phyloP scores from a whole-genome alignment of 2,329 filamentous ascomycete genomes.

The Clarireedia sp. region DNA sequence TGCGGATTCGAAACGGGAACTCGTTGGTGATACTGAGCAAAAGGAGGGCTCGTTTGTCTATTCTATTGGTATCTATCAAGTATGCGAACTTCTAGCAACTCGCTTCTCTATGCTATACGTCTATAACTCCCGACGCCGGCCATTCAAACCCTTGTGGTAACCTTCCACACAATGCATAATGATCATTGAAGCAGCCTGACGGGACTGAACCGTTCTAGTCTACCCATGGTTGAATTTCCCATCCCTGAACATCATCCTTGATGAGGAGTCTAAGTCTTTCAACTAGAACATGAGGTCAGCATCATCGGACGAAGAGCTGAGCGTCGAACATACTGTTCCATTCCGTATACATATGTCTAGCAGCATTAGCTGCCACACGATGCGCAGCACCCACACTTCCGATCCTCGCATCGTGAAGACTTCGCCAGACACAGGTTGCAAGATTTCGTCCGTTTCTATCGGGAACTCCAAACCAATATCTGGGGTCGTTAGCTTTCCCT shows the following conservation, averaged over 20 bases:
- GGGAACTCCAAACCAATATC: conserved; percentile 81
- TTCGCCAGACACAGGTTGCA: conserved; percentile 68
- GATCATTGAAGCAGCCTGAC: neutral
- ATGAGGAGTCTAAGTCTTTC: conserved; percentile 64
- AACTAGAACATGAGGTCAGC: conserved; percentile 29
- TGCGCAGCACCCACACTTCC: conserved; percentile 54
- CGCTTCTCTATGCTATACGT: neutral
- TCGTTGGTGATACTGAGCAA: neutral
- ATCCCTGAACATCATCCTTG: conserved; percentile 53
- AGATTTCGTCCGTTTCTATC: conserved; percentile 66
- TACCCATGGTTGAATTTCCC: conserved; percentile 55
- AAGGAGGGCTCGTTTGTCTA: neutral
- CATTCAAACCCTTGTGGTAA: neutral
- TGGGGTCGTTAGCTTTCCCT: conserved; percentile 25
- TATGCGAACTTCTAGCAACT: neutral
- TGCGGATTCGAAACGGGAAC: neutral
- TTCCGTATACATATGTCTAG: conserved; percentile 54
- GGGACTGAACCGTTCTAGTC: conserved; percentile 20
- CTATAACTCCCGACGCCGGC: conserved; percentile 1
- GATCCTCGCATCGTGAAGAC: conserved; percentile 48
- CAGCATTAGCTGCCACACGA: conserved; percentile 57
- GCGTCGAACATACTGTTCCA: conserved; percentile 41
- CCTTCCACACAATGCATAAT: neutral
- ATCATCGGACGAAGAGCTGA: neutral
- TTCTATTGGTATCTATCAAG: conserved; percentile 3